Evolutionary conservation across 202 grass and related monocot species (phyloP), one percentile per base, ranked within the genome.

Genomic region (Elaeis oleifera): DNA sequence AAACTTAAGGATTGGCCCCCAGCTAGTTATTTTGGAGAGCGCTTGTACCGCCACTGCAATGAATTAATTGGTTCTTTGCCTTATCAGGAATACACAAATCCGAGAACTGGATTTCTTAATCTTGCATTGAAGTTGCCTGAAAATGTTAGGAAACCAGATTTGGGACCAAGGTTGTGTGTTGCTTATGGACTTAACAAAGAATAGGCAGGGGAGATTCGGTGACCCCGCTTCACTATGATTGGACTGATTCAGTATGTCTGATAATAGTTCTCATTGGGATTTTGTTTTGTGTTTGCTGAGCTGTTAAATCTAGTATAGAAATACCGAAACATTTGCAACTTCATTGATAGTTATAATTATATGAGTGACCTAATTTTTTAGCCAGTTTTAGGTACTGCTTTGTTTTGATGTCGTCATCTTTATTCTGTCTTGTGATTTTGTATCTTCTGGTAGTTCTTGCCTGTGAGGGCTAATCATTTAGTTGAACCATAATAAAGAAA

Each of bases 1-100:
- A 96, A 90, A 23, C 79, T 96, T 20, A 85, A 88, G 77, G 87
- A 96, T 58, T 90, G 90, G 90, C 90, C 90, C 32, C 79, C 81
- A 17, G 74, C 76, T 23, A 81, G 71, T 73, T 81, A 68, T 7
- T 90, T 96, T 79, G 87, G 81, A 9, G 11, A 96, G 74, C 68
- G 91, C 60, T 32, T 96, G 64, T 84, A 79, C 32, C 81, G 87
- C 18, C 91, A 96, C 56, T 68, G 84, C 69, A 74, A 76, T 16
- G 91, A 96, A 51, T 85, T 96, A 55, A 79, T 88, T 58, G 73
- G 81, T 3, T 81, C 84, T 15, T 76, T 96, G 53, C 91, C 91
- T 53, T 96, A 90, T 78, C 87, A 76, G 53, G 87, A 91, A 67
- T 96, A 91, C 62, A 89, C 79, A 16, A 74, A 96, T 78, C 91